These are phyloP conservation scores for Eucalyptus sp. DNA, from an alignment of 345 rosid species.

Conservation along the genomic window DNA sequence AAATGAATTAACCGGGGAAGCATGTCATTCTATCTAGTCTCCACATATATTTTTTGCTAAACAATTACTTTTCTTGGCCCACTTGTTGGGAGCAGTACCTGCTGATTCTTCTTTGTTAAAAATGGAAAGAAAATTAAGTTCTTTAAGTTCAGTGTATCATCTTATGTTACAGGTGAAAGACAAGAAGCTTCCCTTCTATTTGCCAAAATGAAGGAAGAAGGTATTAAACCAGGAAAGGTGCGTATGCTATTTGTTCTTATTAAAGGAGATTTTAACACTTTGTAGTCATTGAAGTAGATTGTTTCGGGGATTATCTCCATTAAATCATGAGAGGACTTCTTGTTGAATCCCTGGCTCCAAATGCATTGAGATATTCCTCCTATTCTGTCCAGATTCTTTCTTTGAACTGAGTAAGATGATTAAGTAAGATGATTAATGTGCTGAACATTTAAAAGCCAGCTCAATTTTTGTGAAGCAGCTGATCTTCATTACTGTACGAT, in stretches of 20 bases:
- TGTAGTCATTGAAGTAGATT: neutral
- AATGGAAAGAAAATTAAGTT: neutral
- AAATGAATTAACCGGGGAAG: neutral
- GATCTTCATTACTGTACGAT: neutral
- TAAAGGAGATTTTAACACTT: neutral
- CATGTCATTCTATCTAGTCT: neutral
- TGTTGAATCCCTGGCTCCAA: neutral
- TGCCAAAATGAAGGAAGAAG: constrained; percentile 53
- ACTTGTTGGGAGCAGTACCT: neutral
- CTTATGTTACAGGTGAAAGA: constrained; percentile 38
- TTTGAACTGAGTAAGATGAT: neutral
- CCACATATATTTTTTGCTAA: neutral
- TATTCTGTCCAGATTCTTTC: neutral
- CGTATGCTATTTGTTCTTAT: neutral
- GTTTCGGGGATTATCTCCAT: neutral
- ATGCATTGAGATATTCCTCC: neutral
- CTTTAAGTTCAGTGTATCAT: neutral
- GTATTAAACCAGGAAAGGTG: constrained; percentile 73
- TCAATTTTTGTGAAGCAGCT: neutral
- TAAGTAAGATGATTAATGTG: neutral
- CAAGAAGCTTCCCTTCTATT: constrained; percentile 49
- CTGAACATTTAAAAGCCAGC: neutral
- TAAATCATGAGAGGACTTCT: neutral
- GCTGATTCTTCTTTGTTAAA: neutral
- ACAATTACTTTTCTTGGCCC: neutral